Evolutionary conservation across 805 yeast species (phyloP).

Genomic region (Wickerhamiella sergipiensis): DNA sequence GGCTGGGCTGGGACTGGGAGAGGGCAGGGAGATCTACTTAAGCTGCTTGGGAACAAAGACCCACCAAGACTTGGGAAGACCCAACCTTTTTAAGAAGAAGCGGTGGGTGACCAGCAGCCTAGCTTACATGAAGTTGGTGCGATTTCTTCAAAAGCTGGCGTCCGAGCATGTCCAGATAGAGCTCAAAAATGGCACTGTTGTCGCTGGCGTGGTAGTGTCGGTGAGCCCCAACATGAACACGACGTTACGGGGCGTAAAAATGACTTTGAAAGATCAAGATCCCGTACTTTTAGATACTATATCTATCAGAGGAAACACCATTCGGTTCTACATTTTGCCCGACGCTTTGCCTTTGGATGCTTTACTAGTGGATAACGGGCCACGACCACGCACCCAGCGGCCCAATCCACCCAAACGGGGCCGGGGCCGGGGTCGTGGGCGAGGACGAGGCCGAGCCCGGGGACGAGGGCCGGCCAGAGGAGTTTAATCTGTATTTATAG

Average conservation of each 20-base stretch:
- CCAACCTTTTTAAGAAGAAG: too few relatives aligned
- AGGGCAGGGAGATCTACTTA: not conserved
- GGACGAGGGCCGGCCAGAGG: not conserved
- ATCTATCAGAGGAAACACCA: slow-evolving; percentile 79
- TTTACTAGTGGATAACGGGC: slow-evolving; percentile 31
- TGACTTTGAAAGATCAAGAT: slow-evolving; percentile 58
- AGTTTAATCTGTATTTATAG: not conserved
- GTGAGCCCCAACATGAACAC: slow-evolving; percentile 90
- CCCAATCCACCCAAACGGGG: slow-evolving; percentile 6
- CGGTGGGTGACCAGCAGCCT: too few relatives aligned
- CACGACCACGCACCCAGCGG: slow-evolving; percentile 21
- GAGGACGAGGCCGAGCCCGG: not conserved
- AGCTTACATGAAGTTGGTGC: slow-evolving; percentile 18
- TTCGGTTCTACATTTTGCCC: slow-evolving; percentile 71
- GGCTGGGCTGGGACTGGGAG: not conserved
- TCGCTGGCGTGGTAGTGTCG: slow-evolving; percentile 70
- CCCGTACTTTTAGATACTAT: slow-evolving; percentile 62
- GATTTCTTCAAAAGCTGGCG: slow-evolving; percentile 70
- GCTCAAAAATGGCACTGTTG: slow-evolving; percentile 76
- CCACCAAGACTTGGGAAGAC: not conserved
- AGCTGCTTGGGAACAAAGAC: too few relatives aligned
- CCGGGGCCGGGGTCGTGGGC: slow-evolving; percentile 2
- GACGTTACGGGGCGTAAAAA: slow-evolving; percentile 62
- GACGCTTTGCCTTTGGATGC: slow-evolving; percentile 62
- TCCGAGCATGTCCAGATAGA: slow-evolving; percentile 84